Evolutionary conservation across 163 green algal genomes (phyloP).

Genomic region (Scenedesmus sp.): DNA sequence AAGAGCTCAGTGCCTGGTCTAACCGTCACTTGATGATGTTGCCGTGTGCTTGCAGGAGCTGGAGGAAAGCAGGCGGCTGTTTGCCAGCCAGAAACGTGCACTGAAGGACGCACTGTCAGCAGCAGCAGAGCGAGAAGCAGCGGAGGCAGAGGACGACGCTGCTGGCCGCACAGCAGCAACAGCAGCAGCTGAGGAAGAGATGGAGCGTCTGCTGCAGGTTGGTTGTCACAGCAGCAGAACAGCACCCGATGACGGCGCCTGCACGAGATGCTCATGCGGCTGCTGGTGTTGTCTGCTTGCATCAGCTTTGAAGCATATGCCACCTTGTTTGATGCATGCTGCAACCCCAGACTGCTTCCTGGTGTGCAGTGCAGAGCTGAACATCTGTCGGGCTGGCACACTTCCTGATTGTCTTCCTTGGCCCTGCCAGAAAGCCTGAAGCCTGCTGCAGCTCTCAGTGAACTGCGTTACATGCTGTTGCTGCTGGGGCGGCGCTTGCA

Average conservation of each 20-base stretch:
- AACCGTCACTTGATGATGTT: not conserved
- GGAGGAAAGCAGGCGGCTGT: slow-evolving; percentile 24
- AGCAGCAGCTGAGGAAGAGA: slow-evolving; percentile 45
- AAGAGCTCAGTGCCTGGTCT: not conserved
- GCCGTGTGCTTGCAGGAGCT: slow-evolving; percentile 31
- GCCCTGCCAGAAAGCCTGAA: too few relatives aligned
- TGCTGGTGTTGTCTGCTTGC: too few relatives aligned
- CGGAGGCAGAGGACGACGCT: slow-evolving; percentile 9
- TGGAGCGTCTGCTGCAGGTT: slow-evolving; percentile 30
- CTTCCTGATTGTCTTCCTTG: too few relatives aligned
- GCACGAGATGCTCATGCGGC: too few relatives aligned
- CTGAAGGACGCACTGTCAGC: slow-evolving; percentile 49
- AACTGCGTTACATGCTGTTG: too few relatives aligned
- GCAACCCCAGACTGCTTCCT: too few relatives aligned
- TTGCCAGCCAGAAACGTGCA: slow-evolving; percentile 36
- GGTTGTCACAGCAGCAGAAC: not conserved
- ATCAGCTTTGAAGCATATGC: too few relatives aligned
- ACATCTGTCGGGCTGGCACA: too few relatives aligned
- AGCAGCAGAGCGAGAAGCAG: slow-evolving; percentile 46
- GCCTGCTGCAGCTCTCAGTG: not conserved
- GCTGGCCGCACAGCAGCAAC: slow-evolving; percentile 31
- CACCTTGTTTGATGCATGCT: too few relatives aligned
- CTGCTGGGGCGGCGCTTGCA: not conserved
- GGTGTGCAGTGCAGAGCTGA: too few relatives aligned
- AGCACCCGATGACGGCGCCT: not conserved